Base-by-base conservation (phyloP, 177 flowering plant species). In the Telopea speciosissima region DNA sequence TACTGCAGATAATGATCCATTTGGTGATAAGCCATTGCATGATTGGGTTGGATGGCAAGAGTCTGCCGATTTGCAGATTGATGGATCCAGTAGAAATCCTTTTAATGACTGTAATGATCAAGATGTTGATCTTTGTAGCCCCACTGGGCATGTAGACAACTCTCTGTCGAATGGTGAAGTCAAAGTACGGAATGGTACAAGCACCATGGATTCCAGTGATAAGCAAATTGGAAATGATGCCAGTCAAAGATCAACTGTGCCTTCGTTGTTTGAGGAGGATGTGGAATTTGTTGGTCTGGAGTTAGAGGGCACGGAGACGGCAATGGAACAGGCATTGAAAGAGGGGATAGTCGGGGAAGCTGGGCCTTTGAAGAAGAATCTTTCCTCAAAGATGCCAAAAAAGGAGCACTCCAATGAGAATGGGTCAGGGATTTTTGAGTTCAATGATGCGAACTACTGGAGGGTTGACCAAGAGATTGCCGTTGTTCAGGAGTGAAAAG, bases 261-360 rank as follows among this genome's bases (percentile, higher is more conserved):
- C 93, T 3, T 90, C 95, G 40, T 76, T 88, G 77, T 90, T 87
- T 66, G 97, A 91, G 77, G 96, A 90, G 79, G 98, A 90, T 74
- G 96, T 93, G 22, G 97, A 90, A 71, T 91, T 89, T 84, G 97
- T 93, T 0, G 98, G 97, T 9, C 90, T 93, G 58, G 96, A 93
- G 78, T 72, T 80, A 66, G 94, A 91, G 75, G 98, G 98, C 28
- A 82, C 94, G 0, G 91, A 87, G 79, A 90, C 83, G 79, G 98
- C 97, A 40, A 91, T 89, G 94, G 98, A 89, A 19, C 91, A 89
- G 42, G 97, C 97, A 52, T 81, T 89, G 14, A 91, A 90, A 74
- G 97, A 91, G 75, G 98, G 97, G 42, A 91, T 87, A 69, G 97
- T 90, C 17, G 98, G 93, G 54, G 98, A 93, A 80, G 96, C 98